Evolutionary conservation across 2,329 filamentous ascomycete genomes (phyloP).

Genomic region (Xenosphaeropsis pyriputrescens): DNA sequence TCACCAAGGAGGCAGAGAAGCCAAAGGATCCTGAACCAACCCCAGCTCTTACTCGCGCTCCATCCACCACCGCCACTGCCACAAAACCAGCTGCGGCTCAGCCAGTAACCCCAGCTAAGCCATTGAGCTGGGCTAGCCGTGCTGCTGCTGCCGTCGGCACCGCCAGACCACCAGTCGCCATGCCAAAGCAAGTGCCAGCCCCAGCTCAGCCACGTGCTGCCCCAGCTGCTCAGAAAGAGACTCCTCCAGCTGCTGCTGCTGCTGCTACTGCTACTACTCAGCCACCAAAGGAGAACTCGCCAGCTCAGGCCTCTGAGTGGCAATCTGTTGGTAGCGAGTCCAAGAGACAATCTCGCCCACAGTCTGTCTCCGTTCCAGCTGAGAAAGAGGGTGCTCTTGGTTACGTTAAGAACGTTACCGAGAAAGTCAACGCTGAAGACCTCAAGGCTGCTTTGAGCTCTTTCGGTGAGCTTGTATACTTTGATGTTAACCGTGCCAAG

Average conservation of each 20-base stretch:
- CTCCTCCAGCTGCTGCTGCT: slow-evolving; percentile 24
- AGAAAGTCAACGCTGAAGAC: slow-evolving; percentile 65
- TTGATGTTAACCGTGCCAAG: slow-evolving; percentile 73
- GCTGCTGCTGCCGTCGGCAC: slow-evolving; percentile 41
- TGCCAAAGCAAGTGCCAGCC: slow-evolving; percentile 41
- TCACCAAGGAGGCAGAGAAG: slow-evolving; percentile 42
- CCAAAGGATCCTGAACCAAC: slow-evolving; percentile 48
- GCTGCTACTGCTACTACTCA: slow-evolving; percentile 24
- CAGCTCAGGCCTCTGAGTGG: slow-evolving; percentile 49
- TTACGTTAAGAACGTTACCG: slow-evolving; percentile 92
- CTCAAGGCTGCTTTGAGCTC: slow-evolving; percentile 56
- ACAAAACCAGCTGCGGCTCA: slow-evolving; percentile 23
- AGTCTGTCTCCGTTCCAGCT: slow-evolving; percentile 42
- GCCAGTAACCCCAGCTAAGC: slow-evolving; percentile 41
- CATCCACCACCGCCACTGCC: slow-evolving; percentile 21
- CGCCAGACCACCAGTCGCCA: slow-evolving; percentile 26
- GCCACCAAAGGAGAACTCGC: slow-evolving; percentile 12
- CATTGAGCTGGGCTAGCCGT: slow-evolving; percentile 64
- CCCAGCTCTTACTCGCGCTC: slow-evolving; percentile 28
- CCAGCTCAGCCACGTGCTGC: slow-evolving; percentile 38
- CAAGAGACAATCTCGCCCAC: slow-evolving; percentile 68
- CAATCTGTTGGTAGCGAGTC: slow-evolving; percentile 69
- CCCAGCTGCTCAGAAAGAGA: slow-evolving; percentile 20
- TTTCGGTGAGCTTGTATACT: slow-evolving; percentile 57
- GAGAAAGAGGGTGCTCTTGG: slow-evolving; percentile 69